A percentile compares a stretch with the other conserved stretches of the same genome.
Evolutionary conservation across 2,329 filamentous ascomycete genomes (phyloP).

Genomic region (Fusarium redolens): DNA sequence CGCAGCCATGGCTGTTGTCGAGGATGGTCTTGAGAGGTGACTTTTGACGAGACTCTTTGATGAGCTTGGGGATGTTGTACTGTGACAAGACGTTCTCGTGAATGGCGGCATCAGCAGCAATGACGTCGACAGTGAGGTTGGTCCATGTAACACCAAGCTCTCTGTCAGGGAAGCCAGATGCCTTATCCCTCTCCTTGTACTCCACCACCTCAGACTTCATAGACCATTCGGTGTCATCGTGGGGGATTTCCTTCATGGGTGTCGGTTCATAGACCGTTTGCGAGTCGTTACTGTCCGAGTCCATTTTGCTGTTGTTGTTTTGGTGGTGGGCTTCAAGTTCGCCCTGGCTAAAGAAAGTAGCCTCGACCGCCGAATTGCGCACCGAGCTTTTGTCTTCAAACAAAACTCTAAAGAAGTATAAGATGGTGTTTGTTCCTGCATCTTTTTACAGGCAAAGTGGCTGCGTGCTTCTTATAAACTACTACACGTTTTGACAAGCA

Average conservation of each 20-base stretch:
- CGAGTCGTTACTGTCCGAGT: conserved; percentile 42
- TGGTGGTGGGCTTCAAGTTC: not conserved
- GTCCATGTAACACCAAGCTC: conserved; percentile 74
- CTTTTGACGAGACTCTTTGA: conserved; percentile 64
- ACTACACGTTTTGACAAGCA: not conserved
- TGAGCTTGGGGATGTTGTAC: conserved; percentile 65
- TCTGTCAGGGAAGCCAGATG: conserved; percentile 59
- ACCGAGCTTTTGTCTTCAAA: not conserved
- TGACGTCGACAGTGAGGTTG: conserved; percentile 70
- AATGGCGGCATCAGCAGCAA: conserved; percentile 70
- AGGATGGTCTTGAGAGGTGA: conserved; percentile 73
- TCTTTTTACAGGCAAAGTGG: not conserved
- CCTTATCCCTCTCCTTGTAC: conserved; percentile 55
- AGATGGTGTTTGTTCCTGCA: not conserved
- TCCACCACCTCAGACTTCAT: conserved; percentile 61
- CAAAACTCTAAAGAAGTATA: not conserved
- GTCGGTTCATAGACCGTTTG: conserved; percentile 41
- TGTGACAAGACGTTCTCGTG: conserved; percentile 73
- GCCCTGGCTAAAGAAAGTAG: conserved; percentile 14
- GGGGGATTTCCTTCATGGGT: conserved; percentile 7
- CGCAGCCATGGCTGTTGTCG: conserved; percentile 73
- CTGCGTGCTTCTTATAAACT: not conserved
- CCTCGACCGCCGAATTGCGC: not conserved
- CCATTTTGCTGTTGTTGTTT: conserved; percentile 37
- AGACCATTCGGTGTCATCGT: conserved; percentile 54